A percentile compares a stretch with the other conserved stretches of the same genome.
These are phyloP conservation scores for Nannochloropsis granulata DNA, from an alignment of 108 stramenopile genomes.

Conservation along the genomic window DNA sequence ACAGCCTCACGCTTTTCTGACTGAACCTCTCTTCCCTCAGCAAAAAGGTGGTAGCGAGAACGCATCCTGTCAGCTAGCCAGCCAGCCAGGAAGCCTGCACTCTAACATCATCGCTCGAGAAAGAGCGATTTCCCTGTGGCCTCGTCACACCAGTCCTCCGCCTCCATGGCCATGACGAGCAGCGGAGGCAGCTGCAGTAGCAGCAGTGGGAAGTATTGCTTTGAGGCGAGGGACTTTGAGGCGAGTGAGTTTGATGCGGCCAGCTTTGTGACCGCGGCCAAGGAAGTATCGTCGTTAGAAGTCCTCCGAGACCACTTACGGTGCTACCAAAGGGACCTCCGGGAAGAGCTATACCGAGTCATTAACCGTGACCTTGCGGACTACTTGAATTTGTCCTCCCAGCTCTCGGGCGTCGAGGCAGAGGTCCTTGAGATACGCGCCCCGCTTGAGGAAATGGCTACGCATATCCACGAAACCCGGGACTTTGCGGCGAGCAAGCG, in stretches of 20 bases:
- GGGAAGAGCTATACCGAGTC: not conserved
- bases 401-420: not conserved
- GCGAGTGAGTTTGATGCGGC: not conserved
- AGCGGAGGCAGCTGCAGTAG: not conserved
- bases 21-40: no score
- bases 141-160: no score
- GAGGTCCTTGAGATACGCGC: not conserved
- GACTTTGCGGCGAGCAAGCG: not conserved
- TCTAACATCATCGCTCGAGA: no score
- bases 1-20: no score
- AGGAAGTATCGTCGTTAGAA: not conserved
- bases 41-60: no score
- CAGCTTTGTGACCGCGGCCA: not conserved
- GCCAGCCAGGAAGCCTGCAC: no score
- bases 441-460: not conserved
- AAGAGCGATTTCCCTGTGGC: no score
- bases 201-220: not conserved
- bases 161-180: no score
- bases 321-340: not conserved
- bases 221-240: not conserved
- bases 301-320: not conserved
- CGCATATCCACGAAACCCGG: not conserved
- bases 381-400: not conserved
- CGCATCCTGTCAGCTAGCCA: no score
- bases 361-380: not conserved